These are phyloP conservation scores for Colletotrichum scovillei DNA, from an alignment of 2,329 filamentous ascomycete genomes.

Conservation along the genomic window DNA sequence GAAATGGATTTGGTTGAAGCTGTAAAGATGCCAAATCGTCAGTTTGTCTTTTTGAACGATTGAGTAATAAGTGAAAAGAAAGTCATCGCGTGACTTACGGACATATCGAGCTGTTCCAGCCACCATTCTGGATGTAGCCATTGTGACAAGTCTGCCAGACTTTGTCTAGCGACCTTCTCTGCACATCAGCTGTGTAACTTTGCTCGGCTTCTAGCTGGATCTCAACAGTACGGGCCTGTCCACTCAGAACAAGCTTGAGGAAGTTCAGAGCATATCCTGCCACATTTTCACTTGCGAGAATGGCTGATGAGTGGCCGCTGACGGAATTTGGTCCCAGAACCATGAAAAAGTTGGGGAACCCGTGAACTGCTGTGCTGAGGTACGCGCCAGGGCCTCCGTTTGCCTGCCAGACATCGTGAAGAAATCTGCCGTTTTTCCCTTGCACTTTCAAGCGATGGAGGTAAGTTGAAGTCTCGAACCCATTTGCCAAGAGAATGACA, in stretches of 20 bases:
- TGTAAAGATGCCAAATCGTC: not conserved
- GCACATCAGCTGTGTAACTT: not conserved
- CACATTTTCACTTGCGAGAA: slow-evolving; percentile 68
- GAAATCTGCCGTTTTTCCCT: slow-evolving; percentile 51
- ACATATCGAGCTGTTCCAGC: slow-evolving; percentile 11
- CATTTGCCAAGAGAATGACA: slow-evolving; percentile 70
- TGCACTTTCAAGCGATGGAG: slow-evolving; percentile 61
- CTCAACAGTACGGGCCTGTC: not conserved
- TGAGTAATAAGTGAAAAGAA: not conserved
- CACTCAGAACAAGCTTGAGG: not conserved
- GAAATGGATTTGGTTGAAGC: slow-evolving; percentile 6
- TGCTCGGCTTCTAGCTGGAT: not conserved
- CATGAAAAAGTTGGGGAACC: slow-evolving; percentile 75
- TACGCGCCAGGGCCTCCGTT: slow-evolving; percentile 69
- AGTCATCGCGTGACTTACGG: not conserved
- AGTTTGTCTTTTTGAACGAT: not conserved
- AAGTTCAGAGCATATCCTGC: not conserved
- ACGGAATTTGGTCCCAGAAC: slow-evolving; percentile 71
- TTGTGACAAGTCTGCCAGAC: not conserved
- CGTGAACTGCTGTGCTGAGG: slow-evolving; percentile 65
- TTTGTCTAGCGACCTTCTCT: slow-evolving; percentile 7
- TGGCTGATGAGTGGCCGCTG: slow-evolving; percentile 71
- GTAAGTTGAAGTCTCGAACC: slow-evolving; percentile 67
- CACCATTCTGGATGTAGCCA: not conserved
- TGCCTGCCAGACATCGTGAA: slow-evolving; percentile 61